These are phyloP conservation scores for Pouteria glomerata DNA, from an alignment of 148 eudicot genomes.

Conservation along the genomic window DNA sequence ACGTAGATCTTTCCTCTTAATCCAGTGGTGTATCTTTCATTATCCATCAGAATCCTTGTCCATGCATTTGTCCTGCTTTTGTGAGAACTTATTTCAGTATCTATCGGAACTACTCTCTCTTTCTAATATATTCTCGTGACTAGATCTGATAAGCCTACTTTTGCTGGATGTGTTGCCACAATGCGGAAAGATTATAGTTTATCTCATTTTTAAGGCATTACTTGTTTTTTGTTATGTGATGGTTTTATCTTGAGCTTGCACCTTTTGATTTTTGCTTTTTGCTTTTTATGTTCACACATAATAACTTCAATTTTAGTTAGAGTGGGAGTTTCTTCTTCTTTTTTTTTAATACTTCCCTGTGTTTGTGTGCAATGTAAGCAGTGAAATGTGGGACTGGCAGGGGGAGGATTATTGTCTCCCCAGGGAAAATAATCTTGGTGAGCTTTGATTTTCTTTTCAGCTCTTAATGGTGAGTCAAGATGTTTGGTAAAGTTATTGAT, in stretches of 20 bases:
- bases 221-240: too few species aligned
- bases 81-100: not conserved
- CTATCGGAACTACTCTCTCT: not conserved
- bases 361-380: conserved; percentile 9
- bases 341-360: too few species aligned
- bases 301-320: too few species aligned
- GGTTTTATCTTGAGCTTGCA: not conserved
- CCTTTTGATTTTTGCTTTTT: not conserved
- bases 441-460: conserved; percentile 6
- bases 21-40: not conserved
- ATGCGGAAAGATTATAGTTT: not conserved
- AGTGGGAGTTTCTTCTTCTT: too few species aligned
- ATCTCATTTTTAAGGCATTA: not conserved
- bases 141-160: not conserved
- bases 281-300: too few species aligned
- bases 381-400: conserved; percentile 58
- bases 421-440: conserved; percentile 46
- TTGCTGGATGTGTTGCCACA: not conserved
- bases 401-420: conserved; percentile 30
- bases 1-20: not conserved
- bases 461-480: not conserved
- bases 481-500: not conserved
- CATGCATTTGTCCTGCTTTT: too few species aligned
- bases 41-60: too few species aligned
- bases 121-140: not conserved